Evolutionary conservation across 345 rosid species (phyloP).

Genomic region (Salix purpurea): DNA sequence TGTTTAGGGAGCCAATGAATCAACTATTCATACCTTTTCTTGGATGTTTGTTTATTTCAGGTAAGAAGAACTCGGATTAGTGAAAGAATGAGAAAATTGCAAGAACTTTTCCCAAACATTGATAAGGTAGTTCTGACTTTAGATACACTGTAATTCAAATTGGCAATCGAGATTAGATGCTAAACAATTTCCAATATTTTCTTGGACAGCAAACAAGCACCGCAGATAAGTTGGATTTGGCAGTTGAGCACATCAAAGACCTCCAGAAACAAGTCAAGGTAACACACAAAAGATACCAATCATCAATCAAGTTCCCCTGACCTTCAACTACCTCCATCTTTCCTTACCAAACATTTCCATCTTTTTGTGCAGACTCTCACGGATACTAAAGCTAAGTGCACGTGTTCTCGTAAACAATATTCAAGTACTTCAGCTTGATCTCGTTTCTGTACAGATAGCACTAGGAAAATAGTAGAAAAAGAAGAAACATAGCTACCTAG

Average conservation of each 20-base stretch:
- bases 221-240: constrained; percentile 71
- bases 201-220: constrained; percentile 59
- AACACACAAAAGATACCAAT: background rate
- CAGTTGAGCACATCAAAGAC: constrained; percentile 64
- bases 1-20: background rate
- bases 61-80: constrained; percentile 65
- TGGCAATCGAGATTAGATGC: background rate
- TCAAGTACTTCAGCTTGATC: constrained; percentile 21
- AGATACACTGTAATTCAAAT: background rate
- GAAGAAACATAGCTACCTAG: background rate
- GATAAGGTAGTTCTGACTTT: constrained; percentile 50
- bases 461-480: background rate
- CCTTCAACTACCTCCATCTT: constrained; percentile 4
- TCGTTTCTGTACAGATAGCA: constrained; percentile 17
- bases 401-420: constrained; percentile 30
- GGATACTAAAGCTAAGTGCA: constrained; percentile 47
- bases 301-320: constrained; percentile 9
- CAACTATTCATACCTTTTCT: background rate
- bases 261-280: constrained; percentile 67
- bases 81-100: constrained; percentile 60
- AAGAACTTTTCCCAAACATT: constrained; percentile 61
- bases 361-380: constrained; percentile 37
- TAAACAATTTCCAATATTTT: background rate
- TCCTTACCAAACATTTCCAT: constrained; percentile 6
- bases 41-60: constrained; percentile 23